Evolutionary conservation across 495 filamentous ascomycete species (phyloP).

Genomic region (Hyaloscypha finlandica): DNA sequence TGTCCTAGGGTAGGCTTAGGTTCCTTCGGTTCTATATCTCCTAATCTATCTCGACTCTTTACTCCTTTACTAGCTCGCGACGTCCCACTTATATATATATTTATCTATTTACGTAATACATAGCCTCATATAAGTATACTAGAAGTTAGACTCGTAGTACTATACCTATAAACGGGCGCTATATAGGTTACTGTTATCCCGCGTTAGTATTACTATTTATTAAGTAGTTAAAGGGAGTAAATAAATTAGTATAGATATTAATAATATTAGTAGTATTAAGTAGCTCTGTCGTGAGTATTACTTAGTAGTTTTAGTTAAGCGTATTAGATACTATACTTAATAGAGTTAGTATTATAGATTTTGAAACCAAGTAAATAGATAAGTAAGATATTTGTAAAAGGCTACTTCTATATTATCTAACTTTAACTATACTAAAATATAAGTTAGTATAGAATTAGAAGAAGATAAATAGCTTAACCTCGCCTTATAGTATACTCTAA

Average conservation of each 20-base stretch:
- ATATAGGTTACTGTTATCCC: neutral
- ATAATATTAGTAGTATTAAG: slow-evolving; percentile 16
- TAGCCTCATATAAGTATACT: too few species aligned
- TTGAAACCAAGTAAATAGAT: too few species aligned
- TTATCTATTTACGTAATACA: too few species aligned
- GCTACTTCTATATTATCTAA: slow-evolving; percentile 1
- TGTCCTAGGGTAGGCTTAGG: too few species aligned
- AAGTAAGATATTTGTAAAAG: too few species aligned
- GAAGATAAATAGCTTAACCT: slow-evolving; percentile 3
- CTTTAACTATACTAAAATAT: neutral
- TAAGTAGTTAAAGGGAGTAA: neutral
- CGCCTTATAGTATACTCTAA: neutral
- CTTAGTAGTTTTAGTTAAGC: slow-evolving; percentile 14
- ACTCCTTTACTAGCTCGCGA: too few species aligned
- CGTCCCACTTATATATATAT: too few species aligned
- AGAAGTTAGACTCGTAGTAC: neutral
- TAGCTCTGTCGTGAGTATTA: slow-evolving; percentile 19
- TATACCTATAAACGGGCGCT: neutral
- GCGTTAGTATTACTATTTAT: neutral
- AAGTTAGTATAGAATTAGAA: neutral
- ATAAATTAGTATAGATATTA: slow-evolving; percentile 12
- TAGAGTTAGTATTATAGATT: slow-evolving; percentile 13
- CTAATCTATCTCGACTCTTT: too few species aligned
- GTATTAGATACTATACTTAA: slow-evolving; percentile 18
- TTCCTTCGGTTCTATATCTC: too few species aligned